Base-by-base conservation (phyloP, 805 yeast species). In the Ogataea zsoltii region DNA sequence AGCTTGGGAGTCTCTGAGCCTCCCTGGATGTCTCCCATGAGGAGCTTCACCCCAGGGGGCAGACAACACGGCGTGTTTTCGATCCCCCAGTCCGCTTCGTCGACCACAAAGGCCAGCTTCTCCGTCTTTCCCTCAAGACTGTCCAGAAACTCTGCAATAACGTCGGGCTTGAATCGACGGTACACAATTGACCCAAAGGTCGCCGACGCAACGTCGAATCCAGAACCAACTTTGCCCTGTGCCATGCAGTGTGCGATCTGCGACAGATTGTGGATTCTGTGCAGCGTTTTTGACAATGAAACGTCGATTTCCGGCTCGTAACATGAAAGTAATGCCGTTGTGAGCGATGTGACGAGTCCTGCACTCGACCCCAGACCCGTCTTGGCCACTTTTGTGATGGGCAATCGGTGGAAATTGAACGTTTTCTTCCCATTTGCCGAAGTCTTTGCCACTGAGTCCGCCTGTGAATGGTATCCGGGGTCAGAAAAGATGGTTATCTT, bases 301-400 rank as follows among this genome's bases (percentile, higher is more conserved):
- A 70, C 49, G 44, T 74, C 67, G 11, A 75, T 60, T 3, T 65
- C 44, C 11, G 44, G 18, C 4, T 30, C 55, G 53, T 76, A 79
- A 39, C 71, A 67, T 4, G 84, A 70, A 7, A 83, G 61, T 37
- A 94, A 59, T 0, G 91, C 85, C 0, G 96, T 76, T 0, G 88
- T 79, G 2, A 91, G 72, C 1, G 86, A 91, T 1, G 95, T 78
- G 2, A 88, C 96, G 46, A 94, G 72, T 0, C 97, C 96, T 0
- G 99, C 99, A 26, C 97, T 89, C 11, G 97, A 89, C 1, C 99
- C 99, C 39, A 94, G 72, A 0, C 99, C 99, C 0, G 99, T 94
- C 62, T 94, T 94, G 2, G 96, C 82, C 5, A 90, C 96, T 29
- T 85, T 70, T 0, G 77, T 71, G 44, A 94, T 88, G 13, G 79